Percentiles rank a stretch among this genome's conserved stretches.
Evolutionary conservation across 148 eudicot species (phyloP).

Genomic region (Spergularia marina): DNA sequence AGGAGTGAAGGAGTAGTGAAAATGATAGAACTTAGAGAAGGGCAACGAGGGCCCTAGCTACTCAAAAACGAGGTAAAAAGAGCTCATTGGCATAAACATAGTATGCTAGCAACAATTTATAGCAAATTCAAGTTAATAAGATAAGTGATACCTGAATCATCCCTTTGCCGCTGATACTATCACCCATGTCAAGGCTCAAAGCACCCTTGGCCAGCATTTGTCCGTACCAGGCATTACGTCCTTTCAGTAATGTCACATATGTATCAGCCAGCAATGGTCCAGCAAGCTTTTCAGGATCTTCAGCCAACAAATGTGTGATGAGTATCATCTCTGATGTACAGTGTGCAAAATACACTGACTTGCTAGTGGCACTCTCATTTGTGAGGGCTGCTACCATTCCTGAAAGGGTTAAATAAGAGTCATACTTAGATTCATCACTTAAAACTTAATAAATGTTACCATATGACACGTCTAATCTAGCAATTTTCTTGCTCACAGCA

Average conservation of each 20-base stretch:
- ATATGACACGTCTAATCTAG: not conserved
- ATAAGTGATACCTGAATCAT: conserved; percentile 74
- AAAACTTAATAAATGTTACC: not conserved
- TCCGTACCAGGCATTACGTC: conserved; percentile 98
- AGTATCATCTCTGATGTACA: conserved; percentile 99
- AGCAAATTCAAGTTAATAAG: not conserved
- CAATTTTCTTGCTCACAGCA: not conserved
- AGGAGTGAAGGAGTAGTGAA: not conserved
- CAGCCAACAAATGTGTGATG: conserved; percentile 82
- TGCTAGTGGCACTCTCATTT: conserved; percentile 94
- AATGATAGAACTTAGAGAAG: not conserved
- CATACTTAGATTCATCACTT: not conserved
- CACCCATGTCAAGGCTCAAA: conserved; percentile 89
- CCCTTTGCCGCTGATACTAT: conserved; percentile 93
- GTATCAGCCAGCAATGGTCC: conserved; percentile 97
- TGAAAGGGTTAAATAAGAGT: conserved; percentile 24
- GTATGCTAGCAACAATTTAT: not conserved
- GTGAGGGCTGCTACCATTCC: conserved; percentile 98
- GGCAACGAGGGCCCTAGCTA: not conserved
- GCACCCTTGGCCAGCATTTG: conserved; percentile 96
- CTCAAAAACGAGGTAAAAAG: not conserved
- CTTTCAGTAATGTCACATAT: conserved; percentile 84
- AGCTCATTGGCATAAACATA: not conserved
- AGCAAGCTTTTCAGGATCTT: conserved; percentile 96
- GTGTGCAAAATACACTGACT: conserved; percentile 95